Conservation (phyloP, 23 red algal species). For the Gracilaria domingensis region DNA sequence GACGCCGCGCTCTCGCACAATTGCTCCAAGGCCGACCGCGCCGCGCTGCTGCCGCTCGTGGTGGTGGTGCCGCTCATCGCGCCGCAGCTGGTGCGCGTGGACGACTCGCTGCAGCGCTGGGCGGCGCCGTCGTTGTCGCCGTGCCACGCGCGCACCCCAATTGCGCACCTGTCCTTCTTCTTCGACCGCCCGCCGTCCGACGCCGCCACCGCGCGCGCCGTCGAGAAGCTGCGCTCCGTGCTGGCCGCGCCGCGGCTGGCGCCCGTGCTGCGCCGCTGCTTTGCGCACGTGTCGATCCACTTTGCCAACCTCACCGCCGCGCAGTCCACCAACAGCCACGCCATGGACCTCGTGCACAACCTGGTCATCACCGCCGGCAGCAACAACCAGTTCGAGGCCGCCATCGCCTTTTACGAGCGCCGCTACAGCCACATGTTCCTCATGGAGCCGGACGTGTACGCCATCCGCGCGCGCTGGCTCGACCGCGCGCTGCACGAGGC, state of each 20-base stretch:
- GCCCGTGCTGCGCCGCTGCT: conserved; percentile 46
- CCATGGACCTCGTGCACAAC: conserved; percentile 56
- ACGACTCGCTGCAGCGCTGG: conserved; percentile 38
- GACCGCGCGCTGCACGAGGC: conserved; percentile 39
- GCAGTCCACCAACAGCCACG: conserved; percentile 64
- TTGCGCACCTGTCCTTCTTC: conserved; percentile 69
- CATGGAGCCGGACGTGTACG: conserved; percentile 86
- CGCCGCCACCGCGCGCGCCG: conserved; percentile 5
- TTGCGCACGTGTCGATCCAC: conserved; percentile 47
- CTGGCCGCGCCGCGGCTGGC: not conserved
- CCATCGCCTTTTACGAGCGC: conserved; percentile 16
- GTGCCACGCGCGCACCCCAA: not conserved
- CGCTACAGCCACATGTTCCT: conserved; percentile 41
- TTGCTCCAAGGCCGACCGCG: conserved; percentile 6
- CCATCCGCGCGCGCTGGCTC: conserved; percentile 79
- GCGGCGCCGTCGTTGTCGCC: conserved; percentile 1
- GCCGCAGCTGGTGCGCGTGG: conserved; percentile 51
- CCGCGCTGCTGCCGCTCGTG: conserved; percentile 22
- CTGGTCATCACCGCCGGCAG: conserved; percentile 78
- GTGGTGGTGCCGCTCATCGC: conserved; percentile 73
- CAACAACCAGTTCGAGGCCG: conserved; percentile 76
- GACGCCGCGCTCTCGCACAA: conserved; percentile 22
- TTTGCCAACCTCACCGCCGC: conserved; percentile 52
- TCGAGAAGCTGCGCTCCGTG: not conserved
- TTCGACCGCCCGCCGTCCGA: conserved; percentile 59